Percentiles rank a stretch among this genome's conserved stretches.
Conservation (phyloP, 2,329 filamentous ascomycete species). For the Ophiocordyceps camponoti-floridani region DNA sequence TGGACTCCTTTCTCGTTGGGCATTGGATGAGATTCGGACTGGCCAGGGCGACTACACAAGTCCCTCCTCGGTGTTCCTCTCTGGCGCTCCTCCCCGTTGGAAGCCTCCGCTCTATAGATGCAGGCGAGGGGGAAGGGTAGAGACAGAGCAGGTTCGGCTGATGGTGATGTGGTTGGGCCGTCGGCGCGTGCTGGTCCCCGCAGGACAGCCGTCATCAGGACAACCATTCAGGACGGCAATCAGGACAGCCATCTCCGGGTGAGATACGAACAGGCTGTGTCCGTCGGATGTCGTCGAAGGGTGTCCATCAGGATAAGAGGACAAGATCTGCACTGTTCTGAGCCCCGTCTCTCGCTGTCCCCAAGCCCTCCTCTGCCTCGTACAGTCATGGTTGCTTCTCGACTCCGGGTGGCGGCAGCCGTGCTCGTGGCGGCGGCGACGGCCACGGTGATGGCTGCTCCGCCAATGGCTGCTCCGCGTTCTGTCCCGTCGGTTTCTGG, state of each 20-base stretch:
- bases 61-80: not conserved
- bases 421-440: not conserved
- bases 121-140: too few relatives aligned
- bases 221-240: not conserved
- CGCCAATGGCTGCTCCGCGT: not conserved
- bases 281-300: not conserved
- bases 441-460: not conserved
- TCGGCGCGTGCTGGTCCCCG: too few relatives aligned
- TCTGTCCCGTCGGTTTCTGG: not conserved
- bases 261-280: not conserved
- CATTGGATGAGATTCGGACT: not conserved
- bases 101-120: too few relatives aligned
- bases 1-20: too few relatives aligned
- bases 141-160: too few relatives aligned
- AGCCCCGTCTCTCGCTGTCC: not conserved
- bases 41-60: not conserved
- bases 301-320: not conserved
- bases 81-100: too few relatives aligned
- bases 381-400: not conserved
- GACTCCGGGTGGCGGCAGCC: not conserved
- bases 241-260: not conserved
- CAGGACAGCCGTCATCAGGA: not conserved
- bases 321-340: not conserved
- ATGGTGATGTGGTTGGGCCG: too few relatives aligned
- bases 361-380: not conserved